phyloP scores from a whole-genome alignment of 768 basidiomycete genomes.

The Strobilomyces confusus region DNA sequence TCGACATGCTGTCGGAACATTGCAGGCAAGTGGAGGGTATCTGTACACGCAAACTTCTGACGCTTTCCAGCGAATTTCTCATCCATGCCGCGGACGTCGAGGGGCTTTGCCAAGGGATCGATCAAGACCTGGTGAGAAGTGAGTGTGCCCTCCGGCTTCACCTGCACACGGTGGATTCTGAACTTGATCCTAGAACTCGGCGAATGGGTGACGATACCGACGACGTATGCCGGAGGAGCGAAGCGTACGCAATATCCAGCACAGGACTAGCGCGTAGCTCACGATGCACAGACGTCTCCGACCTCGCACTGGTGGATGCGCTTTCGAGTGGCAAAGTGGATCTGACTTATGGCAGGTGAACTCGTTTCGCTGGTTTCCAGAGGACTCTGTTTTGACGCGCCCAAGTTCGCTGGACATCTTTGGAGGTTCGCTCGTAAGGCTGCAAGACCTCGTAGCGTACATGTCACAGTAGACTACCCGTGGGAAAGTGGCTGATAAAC shows the following conservation, averaged over 20 bases:
- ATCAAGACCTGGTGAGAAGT: conserved; percentile 83
- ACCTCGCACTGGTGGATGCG: conserved; percentile 74
- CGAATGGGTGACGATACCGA: conserved; percentile 86
- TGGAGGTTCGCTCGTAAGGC: conserved; percentile 59
- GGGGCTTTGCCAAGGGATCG: conserved; percentile 94
- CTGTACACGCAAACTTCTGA: conserved; percentile 12
- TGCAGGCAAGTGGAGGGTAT: conserved; percentile 57
- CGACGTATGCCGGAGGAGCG: conserved; percentile 97
- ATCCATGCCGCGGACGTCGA: conserved; percentile 99
- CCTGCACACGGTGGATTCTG: conserved; percentile 2
- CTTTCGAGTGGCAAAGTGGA: conserved; percentile 77
- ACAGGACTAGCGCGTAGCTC: neutral
- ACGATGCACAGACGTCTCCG: conserved; percentile 59
- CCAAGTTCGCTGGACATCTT: conserved; percentile 65
- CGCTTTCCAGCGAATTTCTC: conserved; percentile 73
- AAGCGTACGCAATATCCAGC: conserved; percentile 49
- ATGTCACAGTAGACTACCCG: conserved; percentile 16
- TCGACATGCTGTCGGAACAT: conserved; percentile 70
- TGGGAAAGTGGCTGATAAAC: conserved; percentile 43
- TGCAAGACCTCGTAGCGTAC: conserved; percentile 43
- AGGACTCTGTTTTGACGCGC: neutral
- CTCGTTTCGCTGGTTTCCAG: neutral
- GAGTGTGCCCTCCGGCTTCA: conserved; percentile 24
- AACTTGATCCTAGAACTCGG: conserved; percentile 60
- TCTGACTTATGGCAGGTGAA: conserved; percentile 37